phyloP scores from a whole-genome alignment of 2,329 filamentous ascomycete genomes.

The Dissoconium aciculare region DNA sequence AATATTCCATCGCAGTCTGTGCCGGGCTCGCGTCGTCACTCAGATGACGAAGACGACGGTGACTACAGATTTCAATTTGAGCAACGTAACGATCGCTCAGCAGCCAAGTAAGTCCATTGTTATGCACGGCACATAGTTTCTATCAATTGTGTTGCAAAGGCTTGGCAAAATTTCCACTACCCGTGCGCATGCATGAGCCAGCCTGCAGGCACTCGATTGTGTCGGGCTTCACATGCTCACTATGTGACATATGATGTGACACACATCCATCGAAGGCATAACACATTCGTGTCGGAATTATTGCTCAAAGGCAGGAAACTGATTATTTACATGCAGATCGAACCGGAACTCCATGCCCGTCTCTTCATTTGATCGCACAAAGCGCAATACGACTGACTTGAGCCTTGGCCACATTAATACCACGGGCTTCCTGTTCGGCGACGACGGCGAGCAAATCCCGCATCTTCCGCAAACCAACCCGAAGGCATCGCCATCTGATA shows the following conservation, averaged over 20 bases:
- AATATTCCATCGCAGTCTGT: constrained; percentile 69
- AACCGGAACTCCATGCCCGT: constrained; percentile 94
- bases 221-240: too few relatives aligned
- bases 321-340: constrained; percentile 37
- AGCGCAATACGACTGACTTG: constrained; percentile 42
- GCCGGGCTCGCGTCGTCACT: constrained; percentile 74
- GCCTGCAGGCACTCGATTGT: too few relatives aligned
- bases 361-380: constrained; percentile 47
- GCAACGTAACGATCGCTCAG: constrained; percentile 56
- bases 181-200: too few relatives aligned
- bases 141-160: constrained; percentile 1
- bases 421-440: constrained; percentile 69
- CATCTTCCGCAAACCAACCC: constrained; percentile 20
- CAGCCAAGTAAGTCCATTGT: constrained; percentile 56
- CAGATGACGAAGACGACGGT: constrained; percentile 72
- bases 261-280: too few relatives aligned
- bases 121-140: constrained; percentile 1
- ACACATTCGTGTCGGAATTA: too few relatives aligned
- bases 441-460: constrained; percentile 42
- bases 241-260: too few relatives aligned
- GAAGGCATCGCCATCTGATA: constrained; percentile 44
- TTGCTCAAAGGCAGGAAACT: too few relatives aligned
- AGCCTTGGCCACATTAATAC: constrained; percentile 71
- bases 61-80: constrained; percentile 37
- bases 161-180: too few relatives aligned